Evolutionary conservation across 352 stramenopile genomes (phyloP), one percentile per base, ranked within the genome.

Genomic region (Phytophthora litchii): DNA sequence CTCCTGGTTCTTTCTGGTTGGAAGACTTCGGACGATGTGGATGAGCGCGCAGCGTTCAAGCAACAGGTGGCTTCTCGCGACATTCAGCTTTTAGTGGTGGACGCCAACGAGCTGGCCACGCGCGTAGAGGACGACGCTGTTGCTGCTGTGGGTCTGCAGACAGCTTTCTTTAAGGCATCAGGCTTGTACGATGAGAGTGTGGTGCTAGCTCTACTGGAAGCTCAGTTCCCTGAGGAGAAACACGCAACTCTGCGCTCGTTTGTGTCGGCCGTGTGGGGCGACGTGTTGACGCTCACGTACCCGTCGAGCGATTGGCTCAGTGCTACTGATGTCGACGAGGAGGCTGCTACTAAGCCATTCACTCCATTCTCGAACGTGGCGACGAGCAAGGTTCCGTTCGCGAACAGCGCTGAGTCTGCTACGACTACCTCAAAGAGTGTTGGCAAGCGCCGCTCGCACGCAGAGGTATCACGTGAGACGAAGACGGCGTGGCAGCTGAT

Each of bases 401-500:
- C 56, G 4, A 54, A 43, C 38, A 67, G 34, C 11, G 43, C 38
- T 12, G 41, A 58, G 14, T 54, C 49, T 17, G 40, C 31, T 35
- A 72, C 73, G 4, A 8, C 9, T 40, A 69, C 60, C 29, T 46
- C 68, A 13, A 73, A 72, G 36, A 38, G 47, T 3, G 55, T 50
- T 16, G 72, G 54, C 21, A 88, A 88, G 67, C 62, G 63, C 44
- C 78, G 80, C 36, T 60, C 67, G 43, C 76, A 70, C 11, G 41
- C 21, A 4, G 49, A 58, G 21, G 70, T 86, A 25, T 88, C 76
- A 19, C 71, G 72, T 23, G 76, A 81, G 44, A 91, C 78, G 16
- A 74, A 76, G 68, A 83, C 75, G 13, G 77, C 78, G 43, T 91
- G 81, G 81, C 74, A 86, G 53, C 31, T 91, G 12, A 74, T 87